A percentile compares a stretch with the other conserved stretches of the same genome.
These are phyloP conservation scores for Mrakiaceae sp. DNA, from an alignment of 1,284 basidiomycete species.

Conservation along the genomic window DNA sequence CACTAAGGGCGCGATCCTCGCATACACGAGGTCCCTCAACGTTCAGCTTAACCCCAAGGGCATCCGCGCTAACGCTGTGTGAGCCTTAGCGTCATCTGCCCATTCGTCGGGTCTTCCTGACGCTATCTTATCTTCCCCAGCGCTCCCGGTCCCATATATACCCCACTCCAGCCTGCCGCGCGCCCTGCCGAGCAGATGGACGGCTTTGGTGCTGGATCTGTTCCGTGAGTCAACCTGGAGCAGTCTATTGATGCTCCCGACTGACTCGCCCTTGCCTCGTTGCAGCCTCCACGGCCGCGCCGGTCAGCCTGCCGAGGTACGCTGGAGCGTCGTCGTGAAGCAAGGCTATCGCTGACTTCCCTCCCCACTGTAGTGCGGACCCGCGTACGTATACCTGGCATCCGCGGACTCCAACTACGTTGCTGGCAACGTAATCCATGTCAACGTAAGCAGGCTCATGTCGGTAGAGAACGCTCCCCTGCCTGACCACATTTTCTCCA, in stretches of 20 bases:
- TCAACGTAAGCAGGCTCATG: not conserved
- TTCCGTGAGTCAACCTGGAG: slow-evolving; percentile 24
- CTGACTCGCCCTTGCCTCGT: too few relatives aligned
- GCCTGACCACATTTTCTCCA: not conserved
- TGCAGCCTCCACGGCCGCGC: slow-evolving; percentile 39
- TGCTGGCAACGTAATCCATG: slow-evolving; percentile 1
- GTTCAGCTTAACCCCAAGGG: slow-evolving; percentile 48
- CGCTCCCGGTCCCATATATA: slow-evolving; percentile 45
- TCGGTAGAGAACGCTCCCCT: not conserved
- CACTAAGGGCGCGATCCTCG: slow-evolving; percentile 45
- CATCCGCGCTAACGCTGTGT: slow-evolving; percentile 46
- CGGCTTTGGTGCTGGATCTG: slow-evolving; percentile 38
- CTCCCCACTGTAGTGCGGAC: slow-evolving; percentile 36
- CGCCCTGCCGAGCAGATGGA: slow-evolving; percentile 45
- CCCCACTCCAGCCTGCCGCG: slow-evolving; percentile 45
- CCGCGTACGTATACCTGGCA: slow-evolving; percentile 37
- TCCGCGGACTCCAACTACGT: slow-evolving; percentile 24
- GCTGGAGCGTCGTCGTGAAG: too few relatives aligned
- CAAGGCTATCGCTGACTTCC: too few relatives aligned
- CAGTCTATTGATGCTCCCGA: too few relatives aligned
- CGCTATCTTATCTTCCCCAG: too few relatives aligned
- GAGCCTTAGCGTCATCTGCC: too few relatives aligned
- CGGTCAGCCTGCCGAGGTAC: slow-evolving; percentile 41
- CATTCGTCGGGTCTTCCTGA: too few relatives aligned
- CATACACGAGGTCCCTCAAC: slow-evolving; percentile 43